A percentile compares a stretch with the other conserved stretches of the same genome.
Conservation (phyloP, 441 rosid genomes). For the Adansonia rubrostipa region DNA sequence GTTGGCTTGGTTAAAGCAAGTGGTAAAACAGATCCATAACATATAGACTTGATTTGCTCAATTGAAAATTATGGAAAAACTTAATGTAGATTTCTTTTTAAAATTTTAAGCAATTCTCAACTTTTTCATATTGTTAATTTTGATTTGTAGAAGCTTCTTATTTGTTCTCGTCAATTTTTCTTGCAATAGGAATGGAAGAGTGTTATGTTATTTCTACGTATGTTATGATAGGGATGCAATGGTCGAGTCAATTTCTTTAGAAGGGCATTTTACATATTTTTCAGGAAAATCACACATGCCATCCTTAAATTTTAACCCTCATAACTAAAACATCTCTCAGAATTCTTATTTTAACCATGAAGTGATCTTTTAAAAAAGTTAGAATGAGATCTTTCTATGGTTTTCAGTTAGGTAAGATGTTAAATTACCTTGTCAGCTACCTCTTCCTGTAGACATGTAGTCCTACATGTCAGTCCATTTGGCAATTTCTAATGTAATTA, state of each 20-base stretch:
- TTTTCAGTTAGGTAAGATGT: no score
- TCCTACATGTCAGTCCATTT: background rate
- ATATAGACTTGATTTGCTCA: background rate
- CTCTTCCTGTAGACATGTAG: background rate
- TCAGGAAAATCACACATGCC: no score
- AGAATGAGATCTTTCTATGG: no score
- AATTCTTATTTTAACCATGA: no score
- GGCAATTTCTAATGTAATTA: background rate
- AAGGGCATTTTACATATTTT: background rate
- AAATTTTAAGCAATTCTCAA: background rate
- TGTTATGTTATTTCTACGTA: background rate
- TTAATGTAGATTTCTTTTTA: background rate
- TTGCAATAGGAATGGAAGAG: background rate
- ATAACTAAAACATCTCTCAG: no score
- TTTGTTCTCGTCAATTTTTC: background rate
- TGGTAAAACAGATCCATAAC: background rate
- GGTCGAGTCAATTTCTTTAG: background rate
- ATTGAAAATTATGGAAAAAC: background rate
- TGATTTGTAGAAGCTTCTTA: background rate
- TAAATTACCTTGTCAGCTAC: background rate
- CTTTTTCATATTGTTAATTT: background rate
- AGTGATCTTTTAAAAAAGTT: no score
- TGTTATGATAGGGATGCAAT: background rate
- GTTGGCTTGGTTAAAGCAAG: constrained; percentile 6
- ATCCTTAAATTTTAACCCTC: no score